Evolutionary conservation across 1,284 basidiomycete species (phyloP).

Genomic region (Leccinum subfulvum): DNA sequence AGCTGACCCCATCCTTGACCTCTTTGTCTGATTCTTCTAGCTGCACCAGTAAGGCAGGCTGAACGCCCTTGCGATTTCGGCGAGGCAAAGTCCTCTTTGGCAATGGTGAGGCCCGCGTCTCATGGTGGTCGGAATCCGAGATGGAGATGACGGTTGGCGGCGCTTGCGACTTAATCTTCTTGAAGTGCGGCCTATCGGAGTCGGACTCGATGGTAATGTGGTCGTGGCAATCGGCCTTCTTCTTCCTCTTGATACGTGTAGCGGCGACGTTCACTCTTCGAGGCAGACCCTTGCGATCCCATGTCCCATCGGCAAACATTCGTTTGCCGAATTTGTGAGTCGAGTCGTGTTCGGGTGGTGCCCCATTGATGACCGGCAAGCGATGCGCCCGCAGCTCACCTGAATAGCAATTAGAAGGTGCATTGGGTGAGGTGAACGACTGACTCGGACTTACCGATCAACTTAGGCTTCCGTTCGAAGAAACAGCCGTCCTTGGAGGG

Average conservation of each 20-base stretch:
- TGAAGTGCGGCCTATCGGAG: too few species aligned
- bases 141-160: too few species aligned
- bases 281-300: background rate
- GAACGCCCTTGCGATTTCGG: too few species aligned
- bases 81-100: background rate
- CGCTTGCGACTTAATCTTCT: too few species aligned
- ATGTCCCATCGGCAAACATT: background rate
- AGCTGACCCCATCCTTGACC: background rate
- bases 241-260: background rate
- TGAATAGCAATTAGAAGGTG: background rate
- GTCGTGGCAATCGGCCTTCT: background rate
- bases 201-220: too few species aligned
- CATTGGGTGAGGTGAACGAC: background rate
- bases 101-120: background rate
- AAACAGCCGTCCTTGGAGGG: background rate
- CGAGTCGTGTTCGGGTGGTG: background rate
- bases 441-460: background rate
- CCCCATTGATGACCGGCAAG: background rate
- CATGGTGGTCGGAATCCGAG: background rate
- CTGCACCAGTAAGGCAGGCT: too few species aligned
- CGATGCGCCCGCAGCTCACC: background rate
- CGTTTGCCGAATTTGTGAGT: background rate
- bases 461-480: background rate
- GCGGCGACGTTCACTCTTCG: background rate
- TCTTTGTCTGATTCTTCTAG: background rate